phyloP scores from a whole-genome alignment of 2,329 filamentous ascomycete species.

The Pezizomycotina sp. region DNA sequence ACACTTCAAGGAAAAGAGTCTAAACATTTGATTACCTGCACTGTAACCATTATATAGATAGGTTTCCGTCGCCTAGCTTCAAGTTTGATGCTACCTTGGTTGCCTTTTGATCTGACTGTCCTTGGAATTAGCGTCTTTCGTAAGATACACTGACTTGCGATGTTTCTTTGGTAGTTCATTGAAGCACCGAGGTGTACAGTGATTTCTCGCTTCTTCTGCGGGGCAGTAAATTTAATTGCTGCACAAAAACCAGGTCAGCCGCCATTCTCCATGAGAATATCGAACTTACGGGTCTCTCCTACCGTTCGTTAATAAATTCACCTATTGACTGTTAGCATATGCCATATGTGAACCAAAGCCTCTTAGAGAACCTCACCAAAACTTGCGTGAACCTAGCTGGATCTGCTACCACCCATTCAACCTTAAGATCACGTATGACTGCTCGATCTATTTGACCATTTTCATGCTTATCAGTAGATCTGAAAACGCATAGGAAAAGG shows the following conservation, averaged over 20 bases:
- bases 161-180: neutral
- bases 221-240: constrained; percentile 38
- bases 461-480: too few species aligned
- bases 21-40: constrained; percentile 9
- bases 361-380: constrained; percentile 54
- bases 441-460: constrained; percentile 51
- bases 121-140: neutral
- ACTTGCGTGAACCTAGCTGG: constrained; percentile 59
- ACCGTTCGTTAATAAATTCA: too few species aligned
- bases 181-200: constrained; percentile 11
- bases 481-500: too few species aligned
- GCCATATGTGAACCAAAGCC: constrained; percentile 23
- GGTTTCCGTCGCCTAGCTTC: constrained; percentile 14
- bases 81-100: constrained; percentile 3
- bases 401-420: constrained; percentile 60
- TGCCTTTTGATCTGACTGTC: neutral
- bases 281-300: too few species aligned
- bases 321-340: too few species aligned
- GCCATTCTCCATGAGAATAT: too few species aligned
- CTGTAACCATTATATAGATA: constrained; percentile 12
- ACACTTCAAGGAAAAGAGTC: neutral
- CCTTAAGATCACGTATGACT: constrained; percentile 46
- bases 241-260: constrained; percentile 7
- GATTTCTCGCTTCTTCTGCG: constrained; percentile 8
- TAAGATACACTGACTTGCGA: constrained; percentile 1